Percentiles rank a stretch among this genome's conserved stretches.
Evolutionary conservation across 2,329 filamentous ascomycete genomes (phyloP).

Genomic region (Penicillium brevicompactum): DNA sequence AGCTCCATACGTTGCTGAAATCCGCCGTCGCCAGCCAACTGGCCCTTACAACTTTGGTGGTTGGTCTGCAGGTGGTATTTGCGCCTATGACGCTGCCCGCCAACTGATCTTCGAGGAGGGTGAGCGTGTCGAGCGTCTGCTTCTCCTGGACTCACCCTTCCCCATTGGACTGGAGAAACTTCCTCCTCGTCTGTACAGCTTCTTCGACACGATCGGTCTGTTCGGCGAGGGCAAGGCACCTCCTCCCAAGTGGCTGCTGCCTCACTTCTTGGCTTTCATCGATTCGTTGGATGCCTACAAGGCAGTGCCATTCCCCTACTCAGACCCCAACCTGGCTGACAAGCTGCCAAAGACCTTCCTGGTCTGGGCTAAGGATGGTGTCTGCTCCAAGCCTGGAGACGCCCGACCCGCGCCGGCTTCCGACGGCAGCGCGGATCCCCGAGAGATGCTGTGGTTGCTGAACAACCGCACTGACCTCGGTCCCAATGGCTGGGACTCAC

Average conservation of each 20-base stretch:
- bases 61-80: conserved; percentile 77
- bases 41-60: conserved; percentile 68
- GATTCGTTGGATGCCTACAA: conserved; percentile 51
- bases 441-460: conserved; percentile 53
- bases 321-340: conserved; percentile 29
- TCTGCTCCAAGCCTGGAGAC: conserved; percentile 46
- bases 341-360: conserved; percentile 47
- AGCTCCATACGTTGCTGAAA: conserved; percentile 44
- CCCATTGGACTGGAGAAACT: conserved; percentile 70
- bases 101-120: conserved; percentile 59
- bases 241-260: conserved; percentile 52
- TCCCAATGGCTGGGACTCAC: conserved; percentile 50
- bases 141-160: conserved; percentile 68
- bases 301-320: conserved; percentile 34
- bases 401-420: conserved; percentile 42
- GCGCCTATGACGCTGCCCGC: conserved; percentile 67
- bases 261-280: conserved; percentile 55
- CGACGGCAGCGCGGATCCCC: conserved; percentile 44
- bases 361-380: conserved; percentile 53
- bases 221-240: conserved; percentile 49
- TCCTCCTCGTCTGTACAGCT: conserved; percentile 56
- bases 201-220: conserved; percentile 51
- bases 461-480: conserved; percentile 52
- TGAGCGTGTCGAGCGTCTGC: conserved; percentile 60
- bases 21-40: conserved; percentile 50